phyloP scores from a whole-genome alignment of 176 grass and related monocot genomes.

The Triticum turgidum region DNA sequence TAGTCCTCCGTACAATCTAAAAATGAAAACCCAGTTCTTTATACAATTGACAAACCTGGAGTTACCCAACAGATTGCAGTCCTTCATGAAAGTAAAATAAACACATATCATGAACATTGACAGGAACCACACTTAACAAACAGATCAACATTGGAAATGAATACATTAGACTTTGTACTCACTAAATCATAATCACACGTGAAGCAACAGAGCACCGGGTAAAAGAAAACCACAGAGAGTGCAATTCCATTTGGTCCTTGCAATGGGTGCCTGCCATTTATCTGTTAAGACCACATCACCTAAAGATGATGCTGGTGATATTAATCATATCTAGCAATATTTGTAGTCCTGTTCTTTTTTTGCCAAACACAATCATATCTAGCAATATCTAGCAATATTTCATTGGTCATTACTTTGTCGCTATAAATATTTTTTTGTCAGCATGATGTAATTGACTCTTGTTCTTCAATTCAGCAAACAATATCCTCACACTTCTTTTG shows the following conservation, averaged over 20 bases:
- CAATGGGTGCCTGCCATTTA: neutral
- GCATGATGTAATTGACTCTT: conserved; percentile 20
- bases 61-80: neutral
- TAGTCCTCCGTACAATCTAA: neutral
- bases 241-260: neutral
- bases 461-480: conserved; percentile 14
- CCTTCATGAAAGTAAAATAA: neutral
- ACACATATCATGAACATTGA: neutral
- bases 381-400: neutral
- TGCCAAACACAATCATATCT: no score
- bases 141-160: neutral
- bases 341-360: neutral
- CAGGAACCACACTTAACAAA: neutral
- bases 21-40: neutral
- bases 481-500: neutral
- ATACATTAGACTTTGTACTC: neutral
- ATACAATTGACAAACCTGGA: neutral
- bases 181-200: neutral
- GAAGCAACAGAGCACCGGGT: neutral
- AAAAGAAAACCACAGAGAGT: neutral
- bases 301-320: neutral
- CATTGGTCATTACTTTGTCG: neutral
- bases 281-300: neutral
- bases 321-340: neutral
- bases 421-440: conserved; percentile 9